Base-by-base conservation (phyloP, 2,329 filamentous ascomycete species). In the Alternaria brassicae region DNA sequence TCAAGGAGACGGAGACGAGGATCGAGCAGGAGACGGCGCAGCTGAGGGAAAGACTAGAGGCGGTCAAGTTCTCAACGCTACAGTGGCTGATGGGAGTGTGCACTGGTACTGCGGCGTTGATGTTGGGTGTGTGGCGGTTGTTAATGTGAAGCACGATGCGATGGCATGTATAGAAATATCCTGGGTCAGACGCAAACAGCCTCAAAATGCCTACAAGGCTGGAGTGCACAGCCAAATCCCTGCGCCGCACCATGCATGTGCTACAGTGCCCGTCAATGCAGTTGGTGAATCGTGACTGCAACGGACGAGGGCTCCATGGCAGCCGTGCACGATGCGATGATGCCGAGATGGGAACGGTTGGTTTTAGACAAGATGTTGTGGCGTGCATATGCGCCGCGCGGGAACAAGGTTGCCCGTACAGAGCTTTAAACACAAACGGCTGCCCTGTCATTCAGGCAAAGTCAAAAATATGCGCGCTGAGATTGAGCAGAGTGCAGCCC, bases 1-100 rank as follows among this genome's bases (percentile, higher is more conserved):
- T 99, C 73, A 97, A 97, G 83, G 95, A 99, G 85, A 98, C 95
- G 12, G 95, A 99, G 82, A 97, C 93, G 58, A 89, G 96, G 80
- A 98, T 99, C 72, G 95, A 99, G 83, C 94, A 98, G 81, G 95
- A 98, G 83, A 93, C 95, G 53, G 94, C 59, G 39, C 90, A 91
- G 30, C 78, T 99, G 74, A 84, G 92, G 67, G 95, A 98, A 83
- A 90, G 96, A 81, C 84, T 99, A 47, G 95, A 99, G 81, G 91
- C 92, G 68, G 95, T 99, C 78, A 99, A 99, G 84, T 98, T 98
- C 80, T 92, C 93, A 75, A 98, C 95, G 34, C 80, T 99, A 77
- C 95, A 99, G 83, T 99, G 95, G 95, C 82, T 99, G 68, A 97
- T 98, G 89, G 86, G 86, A 76, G 86, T 89, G 36, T 88, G 86